A percentile compares a stretch with the other conserved stretches of the same genome.
These are phyloP conservation scores for Beauveria asiatica DNA, from an alignment of 2,329 filamentous ascomycete genomes.

Conservation along the genomic window DNA sequence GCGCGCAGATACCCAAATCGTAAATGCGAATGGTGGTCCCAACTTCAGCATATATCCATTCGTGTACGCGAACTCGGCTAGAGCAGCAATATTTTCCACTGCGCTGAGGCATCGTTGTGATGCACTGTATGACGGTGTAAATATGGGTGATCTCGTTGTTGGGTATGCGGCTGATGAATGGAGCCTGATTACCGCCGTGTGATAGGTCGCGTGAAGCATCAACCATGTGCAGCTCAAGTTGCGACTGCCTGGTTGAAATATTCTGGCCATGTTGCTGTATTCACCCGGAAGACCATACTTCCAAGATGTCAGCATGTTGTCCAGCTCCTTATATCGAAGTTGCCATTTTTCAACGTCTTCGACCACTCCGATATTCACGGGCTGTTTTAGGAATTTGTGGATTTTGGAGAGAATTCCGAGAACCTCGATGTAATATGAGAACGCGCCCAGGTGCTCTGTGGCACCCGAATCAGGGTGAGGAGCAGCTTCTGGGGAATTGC, in stretches of 20 bases:
- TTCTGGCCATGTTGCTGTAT: constrained; percentile 73
- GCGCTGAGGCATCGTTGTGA: constrained; percentile 75
- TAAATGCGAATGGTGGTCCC: constrained; percentile 86
- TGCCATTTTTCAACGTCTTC: constrained; percentile 88
- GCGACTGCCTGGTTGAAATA: constrained; percentile 64
- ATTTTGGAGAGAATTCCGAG: constrained; percentile 80
- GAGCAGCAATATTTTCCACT: constrained; percentile 70
- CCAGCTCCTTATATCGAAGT: constrained; percentile 74
- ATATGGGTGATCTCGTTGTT: constrained; percentile 78
- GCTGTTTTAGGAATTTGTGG: constrained; percentile 80
- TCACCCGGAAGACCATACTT: constrained; percentile 75
- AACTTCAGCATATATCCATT: constrained; percentile 70
- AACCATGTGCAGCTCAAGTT: constrained; percentile 75
- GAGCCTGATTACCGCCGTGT: constrained; percentile 80
- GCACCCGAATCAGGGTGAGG: constrained; percentile 58
- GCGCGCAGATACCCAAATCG: constrained; percentile 83
- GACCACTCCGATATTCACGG: constrained; percentile 77
- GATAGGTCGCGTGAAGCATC: constrained; percentile 84
- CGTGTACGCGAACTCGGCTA: constrained; percentile 70
- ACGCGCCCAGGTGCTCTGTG: constrained; percentile 75
- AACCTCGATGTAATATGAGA: constrained; percentile 86
- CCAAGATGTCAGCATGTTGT: constrained; percentile 72
- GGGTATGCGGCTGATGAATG: constrained; percentile 92
- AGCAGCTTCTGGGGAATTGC: constrained; percentile 32
- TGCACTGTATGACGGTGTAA: constrained; percentile 80